phyloP scores from a whole-genome alignment of 192 early-diverging fungal genomes.

The Pilobolus umbonatus region DNA sequence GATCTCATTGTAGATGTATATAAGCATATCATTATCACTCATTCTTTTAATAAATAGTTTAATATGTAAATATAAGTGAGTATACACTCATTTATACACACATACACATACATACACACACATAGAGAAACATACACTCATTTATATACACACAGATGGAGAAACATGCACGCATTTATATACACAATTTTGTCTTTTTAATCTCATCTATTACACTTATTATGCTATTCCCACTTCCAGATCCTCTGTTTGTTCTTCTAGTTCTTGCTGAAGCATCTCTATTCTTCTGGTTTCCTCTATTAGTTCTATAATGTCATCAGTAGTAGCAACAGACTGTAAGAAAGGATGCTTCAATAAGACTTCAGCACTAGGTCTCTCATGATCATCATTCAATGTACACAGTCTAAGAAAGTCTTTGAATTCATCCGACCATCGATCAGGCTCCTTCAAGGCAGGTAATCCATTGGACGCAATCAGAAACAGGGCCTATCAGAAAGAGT shows the following conservation, averaged over 20 bases:
- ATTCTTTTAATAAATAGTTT: no score
- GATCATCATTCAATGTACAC: slow-evolving; percentile 67
- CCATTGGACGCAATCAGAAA: slow-evolving; percentile 89
- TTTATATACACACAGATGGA: no score
- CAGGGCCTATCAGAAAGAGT: slow-evolving; percentile 58
- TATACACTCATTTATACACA: no score
- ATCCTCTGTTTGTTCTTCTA: slow-evolving; percentile 16
- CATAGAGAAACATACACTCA: no score
- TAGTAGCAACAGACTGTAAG: slow-evolving; percentile 57
- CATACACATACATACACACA: no score
- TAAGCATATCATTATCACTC: no score
- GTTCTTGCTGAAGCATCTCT: slow-evolving; percentile 18
- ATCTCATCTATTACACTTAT: neutral
- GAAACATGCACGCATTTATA: no score
- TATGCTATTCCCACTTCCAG: slow-evolving; percentile 7
- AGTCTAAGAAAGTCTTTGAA: slow-evolving; percentile 78
- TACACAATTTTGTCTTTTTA: no score
- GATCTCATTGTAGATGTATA: no score
- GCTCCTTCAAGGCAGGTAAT: slow-evolving; percentile 76
- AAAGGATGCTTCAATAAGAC: slow-evolving; percentile 66
- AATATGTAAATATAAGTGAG: no score
- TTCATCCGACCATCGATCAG: slow-evolving; percentile 63
- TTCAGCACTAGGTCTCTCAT: slow-evolving; percentile 64
- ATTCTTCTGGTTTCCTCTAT: slow-evolving; percentile 27
- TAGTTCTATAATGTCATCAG: slow-evolving; percentile 43